Evolutionary conservation across 2,329 filamentous ascomycete species (phyloP), one percentile per base, ranked within the genome.

Genomic region (Trichoderma pleuroti): DNA sequence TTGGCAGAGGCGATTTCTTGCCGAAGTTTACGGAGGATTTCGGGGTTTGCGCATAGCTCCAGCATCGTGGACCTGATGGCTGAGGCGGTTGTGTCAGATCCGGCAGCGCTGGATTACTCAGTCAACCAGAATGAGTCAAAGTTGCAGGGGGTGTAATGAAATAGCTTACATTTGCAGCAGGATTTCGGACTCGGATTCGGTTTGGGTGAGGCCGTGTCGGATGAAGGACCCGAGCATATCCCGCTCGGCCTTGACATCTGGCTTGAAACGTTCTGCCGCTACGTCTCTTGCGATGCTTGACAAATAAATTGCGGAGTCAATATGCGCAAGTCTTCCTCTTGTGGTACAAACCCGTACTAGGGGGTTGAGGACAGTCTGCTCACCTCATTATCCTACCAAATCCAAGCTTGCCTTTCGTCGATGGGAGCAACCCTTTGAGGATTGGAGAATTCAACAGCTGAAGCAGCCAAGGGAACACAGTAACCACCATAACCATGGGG

Each of bases 31-130:
- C 73, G 70, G 70, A 84, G 82, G 0, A 87, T 82, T 1, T 79
- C 79, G 0, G 85, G 84, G 28, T 82, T 84, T n/a, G 83, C 86
- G 26, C 85, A 82, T 69, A 89, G 76, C 75, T 86, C 82, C 26
- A 89, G 81, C 68, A 89, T 73, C 1, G 83, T 86, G 46, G 83
- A 80, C 3, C 87, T 84, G 11, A 90, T 82, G 2, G 83, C 83
- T 0, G 85, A 86, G 0, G 88, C 86, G 0, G 86, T 87, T 4
- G 86, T 88, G 72, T 90, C 87, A 0, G 86, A 86, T 5, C 87
- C 88, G 5, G 87, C 87, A 6, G 87, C 80, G 52, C 82, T 82
- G 59, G n/a, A 24, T 21, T 65, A 26, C 16, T 12, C 12, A 28
- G n/a, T 21, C 26, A 18, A 68, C n/a, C 12, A 52, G 21, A 24